Conservation (phyloP, 2,329 filamentous ascomycete genomes). For the Beauveria varroae region DNA sequence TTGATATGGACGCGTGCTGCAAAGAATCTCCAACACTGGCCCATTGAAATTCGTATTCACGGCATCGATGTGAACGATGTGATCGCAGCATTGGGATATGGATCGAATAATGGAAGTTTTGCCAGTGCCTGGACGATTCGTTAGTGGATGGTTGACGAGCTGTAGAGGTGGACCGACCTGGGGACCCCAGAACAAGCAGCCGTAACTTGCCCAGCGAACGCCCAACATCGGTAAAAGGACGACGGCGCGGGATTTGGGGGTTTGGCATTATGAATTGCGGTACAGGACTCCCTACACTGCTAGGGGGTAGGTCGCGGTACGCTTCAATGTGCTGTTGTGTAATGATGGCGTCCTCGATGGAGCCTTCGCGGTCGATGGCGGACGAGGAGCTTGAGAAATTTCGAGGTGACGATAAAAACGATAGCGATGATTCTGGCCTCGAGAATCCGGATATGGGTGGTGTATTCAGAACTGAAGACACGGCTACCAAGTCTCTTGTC, state of each 20-base stretch:
- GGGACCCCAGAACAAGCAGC: constrained; percentile 74
- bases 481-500: neutral
- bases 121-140: constrained; percentile 55
- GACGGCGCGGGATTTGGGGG: constrained; percentile 78
- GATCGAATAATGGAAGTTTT: constrained; percentile 87
- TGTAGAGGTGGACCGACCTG: constrained; percentile 43
- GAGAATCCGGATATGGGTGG: constrained; percentile 21
- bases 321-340: constrained; percentile 14
- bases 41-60: constrained; percentile 29
- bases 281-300: constrained; percentile 23
- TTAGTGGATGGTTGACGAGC: constrained; percentile 7
- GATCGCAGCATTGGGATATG: constrained; percentile 76
- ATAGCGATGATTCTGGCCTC: constrained; percentile 29
- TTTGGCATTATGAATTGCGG: constrained; percentile 97
- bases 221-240: constrained; percentile 84
- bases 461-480: constrained; percentile 20
- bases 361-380: constrained; percentile 21
- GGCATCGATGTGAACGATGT: constrained; percentile 89
- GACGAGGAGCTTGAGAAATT: constrained; percentile 42
- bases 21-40: constrained; percentile 59
- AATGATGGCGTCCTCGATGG: constrained; percentile 14
- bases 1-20: constrained; percentile 78
- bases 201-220: constrained; percentile 80
- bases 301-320: constrained; percentile 15
- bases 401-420: constrained; percentile 43